Percentiles rank a stretch among this genome's conserved stretches.
These are phyloP conservation scores for Cymbopogon citratus DNA, from an alignment of 176 grass and related monocot genomes.

Conservation along the genomic window DNA sequence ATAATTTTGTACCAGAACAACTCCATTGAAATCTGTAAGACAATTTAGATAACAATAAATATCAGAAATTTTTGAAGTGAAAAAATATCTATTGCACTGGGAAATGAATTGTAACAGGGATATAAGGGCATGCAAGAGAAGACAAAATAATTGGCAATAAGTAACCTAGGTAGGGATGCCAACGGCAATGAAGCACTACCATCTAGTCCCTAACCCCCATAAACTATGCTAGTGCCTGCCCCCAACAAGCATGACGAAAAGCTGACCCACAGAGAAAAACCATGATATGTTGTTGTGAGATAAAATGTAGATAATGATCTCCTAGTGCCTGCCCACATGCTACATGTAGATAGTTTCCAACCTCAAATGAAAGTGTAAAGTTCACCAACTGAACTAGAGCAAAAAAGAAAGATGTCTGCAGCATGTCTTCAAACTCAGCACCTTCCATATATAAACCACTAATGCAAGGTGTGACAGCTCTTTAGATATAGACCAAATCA, in stretches of 20 bases:
- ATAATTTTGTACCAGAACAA: constrained; percentile 93
- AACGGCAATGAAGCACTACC: neutral
- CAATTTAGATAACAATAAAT: constrained; percentile 13
- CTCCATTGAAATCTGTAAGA: constrained; percentile 94
- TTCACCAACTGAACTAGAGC: neutral
- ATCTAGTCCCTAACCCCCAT: neutral
- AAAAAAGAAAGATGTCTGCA: neutral
- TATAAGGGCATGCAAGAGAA: neutral
- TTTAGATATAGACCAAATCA: constrained; percentile 6
- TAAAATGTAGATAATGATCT: neutral
- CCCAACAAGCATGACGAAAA: neutral
- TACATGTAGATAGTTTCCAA: neutral
- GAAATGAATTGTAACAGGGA: neutral
- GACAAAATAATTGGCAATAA: neutral
- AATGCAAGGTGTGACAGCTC: neutral
- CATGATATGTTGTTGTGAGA: neutral
- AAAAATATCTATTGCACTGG: neutral
- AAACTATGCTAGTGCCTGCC: neutral
- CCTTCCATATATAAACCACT: neutral
- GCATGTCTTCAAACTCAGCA: neutral
- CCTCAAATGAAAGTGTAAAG: neutral
- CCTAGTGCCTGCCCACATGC: neutral
- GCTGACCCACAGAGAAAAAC: neutral
- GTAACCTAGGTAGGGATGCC: neutral
- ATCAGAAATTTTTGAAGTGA: neutral